Conservation (phyloP, 352 stramenopile species). For the Pythium biforme region DNA sequence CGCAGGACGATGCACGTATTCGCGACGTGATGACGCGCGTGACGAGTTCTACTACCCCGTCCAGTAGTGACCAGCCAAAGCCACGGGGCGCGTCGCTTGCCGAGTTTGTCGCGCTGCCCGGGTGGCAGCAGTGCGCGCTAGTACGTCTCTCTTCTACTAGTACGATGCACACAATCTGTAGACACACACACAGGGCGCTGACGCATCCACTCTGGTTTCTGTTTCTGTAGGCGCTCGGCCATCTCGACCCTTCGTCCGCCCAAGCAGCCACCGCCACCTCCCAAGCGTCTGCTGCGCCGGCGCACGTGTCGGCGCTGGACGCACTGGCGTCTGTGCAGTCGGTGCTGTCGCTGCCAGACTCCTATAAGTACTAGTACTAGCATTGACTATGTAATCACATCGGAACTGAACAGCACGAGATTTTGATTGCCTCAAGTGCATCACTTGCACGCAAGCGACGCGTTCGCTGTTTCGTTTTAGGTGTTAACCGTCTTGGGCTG, state of each 20-base stretch:
- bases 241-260: neutral
- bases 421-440: constrained; percentile 7
- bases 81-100: neutral
- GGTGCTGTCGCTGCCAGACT: constrained; percentile 28
- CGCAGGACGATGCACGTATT: constrained; percentile 7
- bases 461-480: neutral
- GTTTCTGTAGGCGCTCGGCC: constrained; percentile 10
- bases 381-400: too few species aligned
- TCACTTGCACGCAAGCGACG: neutral
- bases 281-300: neutral
- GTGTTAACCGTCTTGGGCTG: neutral
- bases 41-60: too few species aligned
- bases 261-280: neutral
- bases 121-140: constrained; percentile 33
- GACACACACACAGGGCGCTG: too few species aligned
- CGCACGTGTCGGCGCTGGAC: constrained; percentile 4
- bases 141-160: constrained; percentile 15
- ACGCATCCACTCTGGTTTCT: too few species aligned
- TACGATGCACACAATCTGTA: too few species aligned
- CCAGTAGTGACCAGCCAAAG: neutral
- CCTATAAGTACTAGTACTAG: constrained; percentile 4
- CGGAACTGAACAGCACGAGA: neutral
- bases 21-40: constrained; percentile 6
- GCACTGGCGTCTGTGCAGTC: constrained; percentile 29
- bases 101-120: constrained; percentile 29